phyloP scores from a whole-genome alignment of 495 filamentous ascomycete genomes.

The Hypoxylon perforatum region DNA sequence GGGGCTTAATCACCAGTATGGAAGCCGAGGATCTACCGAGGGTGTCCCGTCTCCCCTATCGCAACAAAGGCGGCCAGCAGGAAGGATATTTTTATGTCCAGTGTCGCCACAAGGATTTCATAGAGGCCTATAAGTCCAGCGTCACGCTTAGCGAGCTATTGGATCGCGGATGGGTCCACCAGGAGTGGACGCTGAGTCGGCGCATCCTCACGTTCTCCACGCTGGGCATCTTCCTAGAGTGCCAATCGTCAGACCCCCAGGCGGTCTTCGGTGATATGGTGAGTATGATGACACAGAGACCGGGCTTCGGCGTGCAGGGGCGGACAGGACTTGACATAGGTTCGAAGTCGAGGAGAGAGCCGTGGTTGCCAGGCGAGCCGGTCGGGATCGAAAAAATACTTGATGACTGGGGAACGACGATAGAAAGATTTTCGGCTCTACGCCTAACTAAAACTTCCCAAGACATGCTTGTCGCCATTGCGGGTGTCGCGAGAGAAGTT shows the following conservation, averaged over 20 bases:
- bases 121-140: background rate
- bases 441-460: too few species aligned
- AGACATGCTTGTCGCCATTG: too few species aligned
- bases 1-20: background rate
- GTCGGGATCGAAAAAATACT: too few species aligned
- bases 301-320: too few species aligned
- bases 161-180: constrained; percentile 5
- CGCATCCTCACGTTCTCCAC: background rate
- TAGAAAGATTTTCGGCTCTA: too few species aligned
- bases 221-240: background rate
- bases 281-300: too few species aligned
- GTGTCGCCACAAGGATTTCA: background rate
- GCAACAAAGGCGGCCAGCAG: background rate
- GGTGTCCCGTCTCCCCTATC: constrained; percentile 2
- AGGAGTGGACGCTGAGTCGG: constrained; percentile 3
- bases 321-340: too few species aligned
- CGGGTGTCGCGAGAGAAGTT: too few species aligned
- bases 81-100: constrained; percentile 5
- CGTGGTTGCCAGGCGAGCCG: too few species aligned
- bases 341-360: too few species aligned
- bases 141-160: constrained; percentile 2
- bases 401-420: too few species aligned
- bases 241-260: background rate
- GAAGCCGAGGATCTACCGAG: background rate
- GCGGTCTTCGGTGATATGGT: constrained; percentile 1